Evolutionary conservation across 2,329 filamentous ascomycete species (phyloP), one percentile per base, ranked within the genome.

Genomic region (Cercospora sp.): DNA sequence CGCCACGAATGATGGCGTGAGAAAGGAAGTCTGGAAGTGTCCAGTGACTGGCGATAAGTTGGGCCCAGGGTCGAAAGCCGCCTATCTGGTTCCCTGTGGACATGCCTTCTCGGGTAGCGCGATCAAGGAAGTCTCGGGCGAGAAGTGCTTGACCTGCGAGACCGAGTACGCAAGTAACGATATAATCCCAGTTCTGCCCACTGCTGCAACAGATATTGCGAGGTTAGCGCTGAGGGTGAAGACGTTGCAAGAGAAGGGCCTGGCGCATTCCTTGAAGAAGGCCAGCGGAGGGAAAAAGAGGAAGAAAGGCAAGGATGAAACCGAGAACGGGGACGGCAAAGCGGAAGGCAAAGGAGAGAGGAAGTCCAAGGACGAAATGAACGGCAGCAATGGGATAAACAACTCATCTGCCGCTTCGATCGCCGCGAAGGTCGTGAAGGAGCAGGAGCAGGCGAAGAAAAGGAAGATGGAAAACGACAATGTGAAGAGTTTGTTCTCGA

Each of bases 21-120:
- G 66, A 63, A 57, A 64, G n/a, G 87, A 90, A 74, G 86, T 84
- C 66, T 94, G 90, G 86, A 87, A 92, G 30, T 99, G 95, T 76
- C 94, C 94, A 0, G 87, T 98, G 64, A 96, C 94, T 1, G 87
- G 91, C 75, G 96, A 96, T 78, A 89, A 91, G 77, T 81, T 99
- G 26, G 95, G 95, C 0, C 89, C 93, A 0, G 85, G 85, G 5
- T 89, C 90, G 16, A 94, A 90, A 79, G 86, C 93, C 0, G 92
- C 96, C 1, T 99, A 98, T 75, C 76, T 99, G 2, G 92, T 98
- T 4, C 95, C 95, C 0, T 99, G 95, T 75, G 96, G 95, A 0
- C 96, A 99, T 82, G 94, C 92, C 0, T 98, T 98, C 80, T 90
- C 92, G 0, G 93, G 96, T 69, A 88, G 89, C 63, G 93, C 93